Base-by-base conservation (phyloP, 2,329 filamentous ascomycete genomes). In the Epichloe baconii region DNA sequence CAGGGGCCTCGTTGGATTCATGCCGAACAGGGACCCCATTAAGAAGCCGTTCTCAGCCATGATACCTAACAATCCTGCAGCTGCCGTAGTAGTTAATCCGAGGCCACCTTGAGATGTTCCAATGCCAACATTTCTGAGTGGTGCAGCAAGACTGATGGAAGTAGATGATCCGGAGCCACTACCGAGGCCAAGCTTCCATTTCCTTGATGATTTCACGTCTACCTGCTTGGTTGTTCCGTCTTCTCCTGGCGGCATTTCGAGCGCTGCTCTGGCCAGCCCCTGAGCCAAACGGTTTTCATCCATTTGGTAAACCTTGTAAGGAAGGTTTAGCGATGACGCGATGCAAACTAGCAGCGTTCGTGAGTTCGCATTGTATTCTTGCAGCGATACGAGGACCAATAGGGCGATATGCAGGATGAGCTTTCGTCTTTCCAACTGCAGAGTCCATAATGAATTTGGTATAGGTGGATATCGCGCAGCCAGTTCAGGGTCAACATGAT, bases 1-100 rank as follows among this genome's bases (percentile, higher is more conserved):
- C 0, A 86, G 86, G 75, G 95, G 90, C 37, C 83, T 80, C 1
- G 84, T 82, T 43, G 86, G 86, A 62, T 94, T 95, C n/a, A 93
- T 87, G 8, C 93, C 93, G 61, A 97, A 96, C 40, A 97, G 71
- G 38, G 85, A 81, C 15, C 90, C 91, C 34, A 95, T 84, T 42
- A 89, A 73, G 15, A 93, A 78, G 5, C 83, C 80, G 55, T 85
- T 93, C 38, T 90, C 83, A 2, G 88, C 85, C 61, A 96, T 75
- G 17, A 82, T 77, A 11, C 90, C 91, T 0, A 97, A 71, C 49
- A 95, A 80, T 1, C 82, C 82, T 19, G 89, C 88, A 11, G 88
- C 85, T 21, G 83, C 82, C 2, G 82, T 83, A 1, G 82, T 77
- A 17, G 84, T 83, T 1, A 96, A 74, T 2, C 88, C 88, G 11